Percentiles rank a stretch among this genome's conserved stretches.
Evolutionary conservation across 2,329 filamentous ascomycete species (phyloP).

Genomic region (Paramyrothecium roridum): DNA sequence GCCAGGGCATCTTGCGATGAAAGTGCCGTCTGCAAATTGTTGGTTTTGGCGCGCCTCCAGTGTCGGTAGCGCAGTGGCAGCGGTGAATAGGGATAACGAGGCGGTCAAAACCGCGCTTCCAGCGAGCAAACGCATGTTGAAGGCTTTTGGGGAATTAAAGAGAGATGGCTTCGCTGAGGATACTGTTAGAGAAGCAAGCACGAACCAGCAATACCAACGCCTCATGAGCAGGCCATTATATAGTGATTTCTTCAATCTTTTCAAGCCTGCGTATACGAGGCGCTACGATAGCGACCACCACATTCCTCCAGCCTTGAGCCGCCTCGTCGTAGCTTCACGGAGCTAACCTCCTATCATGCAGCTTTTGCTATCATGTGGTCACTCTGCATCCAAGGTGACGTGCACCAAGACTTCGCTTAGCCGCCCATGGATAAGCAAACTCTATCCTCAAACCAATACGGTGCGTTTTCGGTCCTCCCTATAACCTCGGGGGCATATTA

Average conservation of each 20-base stretch:
- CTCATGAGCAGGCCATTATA: too few relatives aligned
- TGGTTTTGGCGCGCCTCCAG: not conserved
- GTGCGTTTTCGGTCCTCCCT: not conserved
- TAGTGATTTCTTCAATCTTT: too few relatives aligned
- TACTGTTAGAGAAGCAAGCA: too few relatives aligned
- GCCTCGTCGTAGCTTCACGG: not conserved
- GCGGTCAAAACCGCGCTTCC: not conserved
- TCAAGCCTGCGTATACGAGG: too few relatives aligned
- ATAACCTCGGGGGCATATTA: not conserved
- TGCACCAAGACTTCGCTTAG: not conserved
- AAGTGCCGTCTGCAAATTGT: not conserved
- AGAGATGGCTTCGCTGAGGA: too few relatives aligned
- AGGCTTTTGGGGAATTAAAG: too few relatives aligned
- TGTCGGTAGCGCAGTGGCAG: not conserved
- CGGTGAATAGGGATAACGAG: too few relatives aligned
- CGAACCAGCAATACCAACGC: too few relatives aligned
- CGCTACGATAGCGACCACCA: too few relatives aligned
- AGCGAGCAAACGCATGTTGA: not conserved
- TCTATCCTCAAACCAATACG: not conserved
- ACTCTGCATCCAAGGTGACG: not conserved
- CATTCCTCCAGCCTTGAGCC: too few relatives aligned
- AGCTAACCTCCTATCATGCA: not conserved
- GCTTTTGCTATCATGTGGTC: not conserved
- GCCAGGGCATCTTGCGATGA: conserved; percentile 1
- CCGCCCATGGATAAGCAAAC: not conserved